These are phyloP conservation scores for Penicillium sclerotigenum DNA, from an alignment of 2,329 filamentous ascomycete genomes.

Conservation along the genomic window DNA sequence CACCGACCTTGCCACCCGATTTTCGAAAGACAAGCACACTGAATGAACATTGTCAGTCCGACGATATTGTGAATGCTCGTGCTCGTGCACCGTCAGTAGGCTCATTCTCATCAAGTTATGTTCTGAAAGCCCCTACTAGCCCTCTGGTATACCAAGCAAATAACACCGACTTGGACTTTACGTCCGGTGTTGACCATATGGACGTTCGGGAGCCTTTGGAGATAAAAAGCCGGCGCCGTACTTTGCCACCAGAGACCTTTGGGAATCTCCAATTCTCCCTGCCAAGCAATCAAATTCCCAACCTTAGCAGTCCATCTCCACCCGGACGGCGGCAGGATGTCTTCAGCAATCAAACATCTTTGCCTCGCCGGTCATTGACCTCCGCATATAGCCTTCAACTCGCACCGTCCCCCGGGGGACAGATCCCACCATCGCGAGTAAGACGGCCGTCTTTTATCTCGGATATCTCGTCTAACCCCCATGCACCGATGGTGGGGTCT, in stretches of 20 bases:
- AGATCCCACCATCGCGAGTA: constrained; percentile 39
- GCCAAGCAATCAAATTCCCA: constrained; percentile 37
- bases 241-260: constrained; percentile 63
- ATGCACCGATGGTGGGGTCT: constrained; percentile 94
- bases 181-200: constrained; percentile 52
- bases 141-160: constrained; percentile 85
- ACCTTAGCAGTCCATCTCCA: constrained; percentile 44
- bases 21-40: neutral
- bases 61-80: constrained; percentile 23
- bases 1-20: constrained; percentile 25
- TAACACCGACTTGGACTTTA: constrained; percentile 71
- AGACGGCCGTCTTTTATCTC: constrained; percentile 68
- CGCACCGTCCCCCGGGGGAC: constrained; percentile 42
- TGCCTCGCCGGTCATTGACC: constrained; percentile 68
- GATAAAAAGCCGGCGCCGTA: constrained; percentile 63
- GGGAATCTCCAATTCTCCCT: constrained; percentile 48
- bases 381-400: constrained; percentile 53
- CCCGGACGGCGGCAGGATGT: constrained; percentile 59
- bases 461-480: constrained; percentile 74
- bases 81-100: constrained; percentile 61
- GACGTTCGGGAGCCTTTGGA: constrained; percentile 49
- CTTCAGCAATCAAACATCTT: constrained; percentile 70
- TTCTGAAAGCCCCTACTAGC: constrained; percentile 84
- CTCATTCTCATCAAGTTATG: constrained; percentile 74
- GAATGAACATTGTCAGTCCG: constrained; percentile 8